These are phyloP conservation scores for Candida gigantensis DNA, from an alignment of 1,139 yeast species.

Conservation along the genomic window DNA sequence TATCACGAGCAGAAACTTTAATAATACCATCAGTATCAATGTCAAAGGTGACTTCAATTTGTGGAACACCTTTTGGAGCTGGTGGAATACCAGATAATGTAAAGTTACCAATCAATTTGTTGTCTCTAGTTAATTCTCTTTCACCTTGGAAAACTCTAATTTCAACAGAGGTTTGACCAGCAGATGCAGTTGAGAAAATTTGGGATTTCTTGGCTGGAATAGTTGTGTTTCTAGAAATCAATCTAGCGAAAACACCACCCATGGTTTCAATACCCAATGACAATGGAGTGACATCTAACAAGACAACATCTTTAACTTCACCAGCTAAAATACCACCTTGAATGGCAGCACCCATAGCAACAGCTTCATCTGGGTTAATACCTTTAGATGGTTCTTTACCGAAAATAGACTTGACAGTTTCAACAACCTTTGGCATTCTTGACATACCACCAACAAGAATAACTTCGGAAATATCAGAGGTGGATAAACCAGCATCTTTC, in stretches of 20 bases:
- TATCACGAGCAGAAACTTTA: constrained; percentile 97
- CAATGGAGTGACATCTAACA: constrained; percentile 97
- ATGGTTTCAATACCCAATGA: constrained; percentile 98
- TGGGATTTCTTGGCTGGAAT: constrained; percentile 97
- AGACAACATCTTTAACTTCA: constrained; percentile 77
- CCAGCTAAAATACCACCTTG: constrained; percentile 99
- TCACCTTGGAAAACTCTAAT: constrained; percentile 99
- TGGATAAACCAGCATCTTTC: constrained; percentile 87
- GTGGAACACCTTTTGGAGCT: constrained; percentile 99
- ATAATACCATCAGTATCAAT: constrained; percentile 98
- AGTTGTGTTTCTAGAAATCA: constrained; percentile 96
- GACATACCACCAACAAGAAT: constrained; percentile 99
- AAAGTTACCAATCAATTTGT: constrained; percentile 97
- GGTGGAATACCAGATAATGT: constrained; percentile 96
- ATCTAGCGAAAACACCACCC: constrained; percentile 98
- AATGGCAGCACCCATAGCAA: constrained; percentile 99
- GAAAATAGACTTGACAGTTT: constrained; percentile 89
- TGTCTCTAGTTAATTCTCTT: constrained; percentile 98
- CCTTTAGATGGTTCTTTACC: constrained; percentile 98
- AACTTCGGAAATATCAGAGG: constrained; percentile 91
- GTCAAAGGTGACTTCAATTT: constrained; percentile 96
- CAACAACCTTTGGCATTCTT: constrained; percentile 99
- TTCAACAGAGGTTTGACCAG: constrained; percentile 98
- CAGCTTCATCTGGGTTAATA: constrained; percentile 99
- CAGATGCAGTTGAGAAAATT: constrained; percentile 97